A percentile compares a stretch with the other conserved stretches of the same genome.
Conservation (phyloP, 2,329 filamentous ascomycete genomes). For the Botrytis fabae region DNA sequence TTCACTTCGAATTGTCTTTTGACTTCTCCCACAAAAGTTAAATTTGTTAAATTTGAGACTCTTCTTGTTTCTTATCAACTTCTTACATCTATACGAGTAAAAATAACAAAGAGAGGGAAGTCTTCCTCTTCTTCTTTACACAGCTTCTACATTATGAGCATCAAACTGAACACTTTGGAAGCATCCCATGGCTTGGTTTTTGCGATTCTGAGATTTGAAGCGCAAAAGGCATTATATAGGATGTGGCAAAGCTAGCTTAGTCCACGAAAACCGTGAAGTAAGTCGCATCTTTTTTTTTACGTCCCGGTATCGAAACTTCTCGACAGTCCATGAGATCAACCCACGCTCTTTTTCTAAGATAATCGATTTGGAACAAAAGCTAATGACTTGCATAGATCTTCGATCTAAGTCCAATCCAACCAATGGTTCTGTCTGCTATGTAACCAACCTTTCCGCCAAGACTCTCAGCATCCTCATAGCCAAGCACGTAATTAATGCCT, state of each 20-base stretch:
- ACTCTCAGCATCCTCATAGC: neutral
- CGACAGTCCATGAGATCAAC: no score
- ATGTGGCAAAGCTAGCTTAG: neutral
- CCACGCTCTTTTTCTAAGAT: no score
- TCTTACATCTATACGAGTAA: neutral
- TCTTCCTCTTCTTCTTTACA: neutral
- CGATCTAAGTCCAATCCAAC: neutral
- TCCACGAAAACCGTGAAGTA: neutral
- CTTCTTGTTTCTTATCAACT: neutral
- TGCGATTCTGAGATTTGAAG: neutral
- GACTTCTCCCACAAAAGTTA: neutral
- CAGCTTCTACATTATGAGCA: neutral
- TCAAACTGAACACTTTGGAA: neutral
- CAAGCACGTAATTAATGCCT: neutral
- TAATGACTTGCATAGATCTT: neutral
- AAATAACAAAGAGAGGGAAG: neutral
- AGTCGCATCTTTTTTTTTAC: neutral
- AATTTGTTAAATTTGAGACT: neutral
- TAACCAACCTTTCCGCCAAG: neutral
- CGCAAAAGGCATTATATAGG: neutral
- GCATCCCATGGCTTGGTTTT: neutral
- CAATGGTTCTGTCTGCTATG: neutral
- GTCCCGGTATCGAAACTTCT: neutral
- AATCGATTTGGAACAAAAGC: neutral
- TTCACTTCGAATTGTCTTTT: neutral